A percentile compares a stretch with the other conserved stretches of the same genome.
These are phyloP conservation scores for Tylopilus intermedius DNA, from an alignment of 768 basidiomycete species.

Conservation along the genomic window DNA sequence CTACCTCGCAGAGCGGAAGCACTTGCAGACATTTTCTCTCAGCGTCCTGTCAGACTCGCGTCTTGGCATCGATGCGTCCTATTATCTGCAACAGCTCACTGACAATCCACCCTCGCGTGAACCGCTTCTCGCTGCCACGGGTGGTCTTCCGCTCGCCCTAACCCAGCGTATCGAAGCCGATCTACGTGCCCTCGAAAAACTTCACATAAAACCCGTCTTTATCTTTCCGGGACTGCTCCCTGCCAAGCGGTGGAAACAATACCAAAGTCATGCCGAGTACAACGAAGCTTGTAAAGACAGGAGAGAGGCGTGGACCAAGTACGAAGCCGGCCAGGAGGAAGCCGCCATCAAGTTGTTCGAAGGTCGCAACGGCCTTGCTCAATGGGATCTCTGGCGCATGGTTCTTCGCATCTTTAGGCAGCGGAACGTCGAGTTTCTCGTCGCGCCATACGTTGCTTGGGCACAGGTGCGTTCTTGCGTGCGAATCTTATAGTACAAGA, in stretches of 20 bases:
- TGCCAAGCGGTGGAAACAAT: slow-evolving; percentile 61
- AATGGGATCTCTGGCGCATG: slow-evolving; percentile 94
- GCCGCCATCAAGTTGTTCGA: slow-evolving; percentile 83
- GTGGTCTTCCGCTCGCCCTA: slow-evolving; percentile 88
- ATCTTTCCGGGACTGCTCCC: slow-evolving; percentile 89
- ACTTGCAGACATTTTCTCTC: slow-evolving; percentile 77
- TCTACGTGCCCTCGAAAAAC: slow-evolving; percentile 82
- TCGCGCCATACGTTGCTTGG: slow-evolving; percentile 94
- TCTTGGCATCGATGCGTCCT: slow-evolving; percentile 93
- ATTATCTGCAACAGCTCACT: slow-evolving; percentile 78
- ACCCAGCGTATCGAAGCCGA: slow-evolving; percentile 87
- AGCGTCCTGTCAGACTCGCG: slow-evolving; percentile 83
- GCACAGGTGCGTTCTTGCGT: slow-evolving; percentile 69
- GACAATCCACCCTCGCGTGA: slow-evolving; percentile 77
- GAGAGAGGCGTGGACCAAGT: slow-evolving; percentile 86
- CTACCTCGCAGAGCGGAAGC: slow-evolving; percentile 84
- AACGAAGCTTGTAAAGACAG: slow-evolving; percentile 70
- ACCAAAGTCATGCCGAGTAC: slow-evolving; percentile 49
- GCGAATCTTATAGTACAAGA: not conserved
- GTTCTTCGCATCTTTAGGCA: slow-evolving; percentile 90
- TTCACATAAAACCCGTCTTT: slow-evolving; percentile 96
- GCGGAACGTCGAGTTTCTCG: slow-evolving; percentile 90
- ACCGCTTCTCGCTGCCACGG: slow-evolving; percentile 89
- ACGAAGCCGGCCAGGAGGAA: slow-evolving; percentile 89
- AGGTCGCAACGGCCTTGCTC: slow-evolving; percentile 60